Conservation (phyloP, 805 yeast genomes). For the Cyberlindnera bimundalis region DNA sequence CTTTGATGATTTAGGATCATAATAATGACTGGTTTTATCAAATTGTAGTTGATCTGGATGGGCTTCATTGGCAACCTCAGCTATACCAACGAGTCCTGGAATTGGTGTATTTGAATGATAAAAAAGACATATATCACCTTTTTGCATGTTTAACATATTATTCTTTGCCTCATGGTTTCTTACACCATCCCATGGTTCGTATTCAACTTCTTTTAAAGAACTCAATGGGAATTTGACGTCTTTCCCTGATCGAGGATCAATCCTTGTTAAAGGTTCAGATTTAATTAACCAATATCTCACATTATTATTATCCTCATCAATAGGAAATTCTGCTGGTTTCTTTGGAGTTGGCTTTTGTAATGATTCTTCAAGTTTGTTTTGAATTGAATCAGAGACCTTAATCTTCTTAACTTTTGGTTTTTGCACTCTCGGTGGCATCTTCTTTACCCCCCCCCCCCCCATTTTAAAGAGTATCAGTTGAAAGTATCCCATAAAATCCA, state of each 20-base stretch:
- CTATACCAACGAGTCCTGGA: slow-evolving; percentile 55
- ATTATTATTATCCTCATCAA: slow-evolving; percentile 25
- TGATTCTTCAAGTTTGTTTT: not conserved
- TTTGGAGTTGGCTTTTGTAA: slow-evolving; percentile 29
- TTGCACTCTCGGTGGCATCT: slow-evolving; percentile 9
- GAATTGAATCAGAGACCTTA: no score
- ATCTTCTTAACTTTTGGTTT: slow-evolving; percentile 1
- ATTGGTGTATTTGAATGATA: slow-evolving; percentile 53
- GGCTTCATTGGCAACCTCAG: slow-evolving; percentile 34
- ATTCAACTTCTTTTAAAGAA: slow-evolving; percentile 36
- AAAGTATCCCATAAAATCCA: not conserved
- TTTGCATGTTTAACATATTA: slow-evolving; percentile 44
- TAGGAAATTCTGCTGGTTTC: slow-evolving; percentile 32
- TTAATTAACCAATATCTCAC: slow-evolving; percentile 51
- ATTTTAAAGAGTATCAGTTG: slow-evolving; percentile 1
- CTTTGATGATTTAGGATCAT: slow-evolving; percentile 41
- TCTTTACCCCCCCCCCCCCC: no score
- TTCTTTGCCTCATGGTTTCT: slow-evolving; percentile 56
- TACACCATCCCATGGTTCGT: slow-evolving; percentile 59
- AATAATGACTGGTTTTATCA: slow-evolving; percentile 42
- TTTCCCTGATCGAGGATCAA: slow-evolving; percentile 43
- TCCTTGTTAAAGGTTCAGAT: slow-evolving; percentile 50
- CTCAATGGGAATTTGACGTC: slow-evolving; percentile 48
- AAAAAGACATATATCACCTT: slow-evolving; percentile 46
- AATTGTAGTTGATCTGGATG: slow-evolving; percentile 40